phyloP scores from a whole-genome alignment of 179 eudicot genomes.

The Actinidia chinensis region DNA sequence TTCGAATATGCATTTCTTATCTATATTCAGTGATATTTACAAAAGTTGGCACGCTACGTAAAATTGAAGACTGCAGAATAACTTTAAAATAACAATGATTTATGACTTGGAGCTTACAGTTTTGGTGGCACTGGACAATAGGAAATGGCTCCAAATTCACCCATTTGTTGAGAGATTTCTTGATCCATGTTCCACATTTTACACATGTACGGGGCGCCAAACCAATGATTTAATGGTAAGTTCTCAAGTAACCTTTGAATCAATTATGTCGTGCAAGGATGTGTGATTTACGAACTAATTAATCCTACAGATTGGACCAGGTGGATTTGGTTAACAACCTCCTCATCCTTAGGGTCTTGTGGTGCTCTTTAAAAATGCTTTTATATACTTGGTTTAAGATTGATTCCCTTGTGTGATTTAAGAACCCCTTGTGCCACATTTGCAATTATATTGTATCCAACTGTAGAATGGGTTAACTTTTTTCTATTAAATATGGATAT shows the following conservation, averaged over 20 bases:
- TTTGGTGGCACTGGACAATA: not conserved
- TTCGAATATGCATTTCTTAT: not conserved
- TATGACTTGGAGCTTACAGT: no score
- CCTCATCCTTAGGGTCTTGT: not conserved
- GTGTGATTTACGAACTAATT: not conserved
- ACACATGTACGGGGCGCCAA: not conserved
- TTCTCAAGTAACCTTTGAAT: not conserved
- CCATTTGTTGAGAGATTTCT: not conserved
- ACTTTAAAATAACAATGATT: not conserved
- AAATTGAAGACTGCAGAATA: not conserved
- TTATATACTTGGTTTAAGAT: no score
- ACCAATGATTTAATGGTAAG: not conserved
- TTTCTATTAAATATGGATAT: no score
- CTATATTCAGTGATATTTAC: not conserved
- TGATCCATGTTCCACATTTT: not conserved
- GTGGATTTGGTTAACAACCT: not conserved
- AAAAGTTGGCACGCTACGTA: not conserved
- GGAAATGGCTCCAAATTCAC: not conserved
- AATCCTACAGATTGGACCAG: not conserved
- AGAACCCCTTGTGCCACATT: no score
- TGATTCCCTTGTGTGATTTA: no score
- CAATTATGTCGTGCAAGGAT: not conserved
- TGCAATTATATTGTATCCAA: no score
- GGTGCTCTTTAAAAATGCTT: not conserved
- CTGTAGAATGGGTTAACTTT: no score